phyloP scores from a whole-genome alignment of 2,329 filamentous ascomycete species.

The Fusarium sp. region DNA sequence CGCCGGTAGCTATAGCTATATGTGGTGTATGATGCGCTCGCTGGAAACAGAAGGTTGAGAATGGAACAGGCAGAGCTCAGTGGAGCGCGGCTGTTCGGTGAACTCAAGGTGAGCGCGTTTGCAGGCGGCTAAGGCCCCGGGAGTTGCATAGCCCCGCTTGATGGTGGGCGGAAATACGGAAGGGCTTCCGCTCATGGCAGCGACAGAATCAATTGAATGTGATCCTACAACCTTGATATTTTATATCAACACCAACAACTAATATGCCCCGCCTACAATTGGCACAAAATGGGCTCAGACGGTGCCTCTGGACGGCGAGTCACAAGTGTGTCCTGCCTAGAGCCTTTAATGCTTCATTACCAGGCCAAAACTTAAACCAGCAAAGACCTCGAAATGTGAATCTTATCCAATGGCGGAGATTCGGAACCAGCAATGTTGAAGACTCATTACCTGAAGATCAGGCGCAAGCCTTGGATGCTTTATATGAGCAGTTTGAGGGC shows the following conservation, averaged over 20 bases:
- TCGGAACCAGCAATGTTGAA: constrained; percentile 22
- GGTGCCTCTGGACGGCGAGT: constrained; percentile 69
- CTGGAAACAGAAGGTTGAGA: constrained; percentile 41
- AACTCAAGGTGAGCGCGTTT: constrained; percentile 36
- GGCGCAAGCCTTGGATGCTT: not conserved
- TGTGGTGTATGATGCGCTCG: constrained; percentile 39
- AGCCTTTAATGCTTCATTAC: constrained; percentile 42
- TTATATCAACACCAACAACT: not conserved
- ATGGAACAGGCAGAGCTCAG: constrained; percentile 37
- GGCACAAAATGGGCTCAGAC: constrained; percentile 70
- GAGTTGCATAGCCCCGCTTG: constrained; percentile 44
- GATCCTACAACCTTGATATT: not conserved
- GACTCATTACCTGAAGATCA: not conserved
- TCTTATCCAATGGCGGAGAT: constrained; percentile 30
- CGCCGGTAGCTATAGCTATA: constrained; percentile 27
- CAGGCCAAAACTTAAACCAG: constrained; percentile 9
- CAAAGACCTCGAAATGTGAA: constrained; percentile 14
- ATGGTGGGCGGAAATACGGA: not conserved
- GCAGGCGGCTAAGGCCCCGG: constrained; percentile 26
- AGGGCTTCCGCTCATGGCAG: constrained; percentile 25
- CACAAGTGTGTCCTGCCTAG: constrained; percentile 54
- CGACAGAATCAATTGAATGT: constrained; percentile 7
- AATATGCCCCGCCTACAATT: constrained; percentile 50
- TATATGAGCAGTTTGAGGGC: constrained; percentile 4
- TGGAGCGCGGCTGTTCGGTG: constrained; percentile 45